These are phyloP conservation scores for Acer saccharum DNA, from an alignment of 345 rosid genomes.

Conservation along the genomic window DNA sequence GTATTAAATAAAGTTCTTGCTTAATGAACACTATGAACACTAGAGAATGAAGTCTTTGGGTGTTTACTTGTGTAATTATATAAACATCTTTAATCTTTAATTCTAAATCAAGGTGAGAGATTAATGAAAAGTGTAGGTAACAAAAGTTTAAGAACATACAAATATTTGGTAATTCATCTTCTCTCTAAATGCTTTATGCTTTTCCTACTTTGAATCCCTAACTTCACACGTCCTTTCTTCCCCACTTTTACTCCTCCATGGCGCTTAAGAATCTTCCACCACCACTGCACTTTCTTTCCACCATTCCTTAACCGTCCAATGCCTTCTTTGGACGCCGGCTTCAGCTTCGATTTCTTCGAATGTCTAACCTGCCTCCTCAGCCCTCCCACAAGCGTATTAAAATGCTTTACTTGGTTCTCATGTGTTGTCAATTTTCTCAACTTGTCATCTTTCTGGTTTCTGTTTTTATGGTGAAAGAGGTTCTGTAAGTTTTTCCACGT, in stretches of 20 bases:
- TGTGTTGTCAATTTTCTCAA: conserved; percentile 15
- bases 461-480: conserved; percentile 27
- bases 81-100: neutral
- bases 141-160: too few relatives aligned
- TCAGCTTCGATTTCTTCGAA: conserved; percentile 41
- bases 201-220: conserved; percentile 31
- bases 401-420: conserved; percentile 45
- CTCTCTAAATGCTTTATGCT: neutral
- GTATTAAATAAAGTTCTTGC: neutral
- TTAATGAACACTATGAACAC: neutral
- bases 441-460: conserved; percentile 18
- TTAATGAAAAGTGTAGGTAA: too few relatives aligned
- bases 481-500: conserved; percentile 45
- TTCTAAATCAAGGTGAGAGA: neutral
- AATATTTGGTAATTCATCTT: neutral
- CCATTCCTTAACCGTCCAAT: conserved; percentile 1
- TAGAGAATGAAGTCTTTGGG: conserved; percentile 1
- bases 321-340: conserved; percentile 6
- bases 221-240: conserved; percentile 37
- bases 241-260: conserved; percentile 41
- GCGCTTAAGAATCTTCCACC: conserved; percentile 46
- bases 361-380: conserved; percentile 44
- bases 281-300: conserved; percentile 35
- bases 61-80: conserved; percentile 7
- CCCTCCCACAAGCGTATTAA: conserved; percentile 52